Percentiles rank a stretch among this genome's conserved stretches.
Evolutionary conservation across 352 stramenopile genomes (phyloP).

Genomic region (Globisporangium apiculatum): DNA sequence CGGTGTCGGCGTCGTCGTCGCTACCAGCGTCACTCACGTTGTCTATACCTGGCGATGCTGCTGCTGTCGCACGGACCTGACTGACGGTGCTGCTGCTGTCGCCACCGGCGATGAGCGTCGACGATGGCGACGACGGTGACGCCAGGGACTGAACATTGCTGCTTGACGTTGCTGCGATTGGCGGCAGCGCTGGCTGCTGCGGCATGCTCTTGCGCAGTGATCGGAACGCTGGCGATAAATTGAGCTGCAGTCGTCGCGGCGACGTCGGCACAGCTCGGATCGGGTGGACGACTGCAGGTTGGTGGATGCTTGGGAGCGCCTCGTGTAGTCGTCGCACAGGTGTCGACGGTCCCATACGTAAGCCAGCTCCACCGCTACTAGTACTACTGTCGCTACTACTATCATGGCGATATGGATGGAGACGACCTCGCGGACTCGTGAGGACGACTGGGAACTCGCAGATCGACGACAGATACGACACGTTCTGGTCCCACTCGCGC

Average conservation of each 20-base stretch:
- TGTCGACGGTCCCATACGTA: neutral
- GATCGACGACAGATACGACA: constrained; percentile 66
- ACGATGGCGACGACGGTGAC: constrained; percentile 4
- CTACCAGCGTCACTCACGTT: neutral
- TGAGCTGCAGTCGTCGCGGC: constrained; percentile 40
- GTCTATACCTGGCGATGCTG: no score
- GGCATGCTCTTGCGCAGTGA: constrained; percentile 65
- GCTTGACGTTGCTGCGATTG: constrained; percentile 25
- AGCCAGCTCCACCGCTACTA: neutral
- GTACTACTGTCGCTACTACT: neutral
- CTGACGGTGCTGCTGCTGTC: neutral
- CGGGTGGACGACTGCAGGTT: constrained; percentile 24
- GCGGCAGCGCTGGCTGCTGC: constrained; percentile 52
- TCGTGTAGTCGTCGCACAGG: constrained; percentile 2
- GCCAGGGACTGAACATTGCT: neutral
- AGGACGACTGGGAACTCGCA: constrained; percentile 41
- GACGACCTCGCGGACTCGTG: constrained; percentile 12
- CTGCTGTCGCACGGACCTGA: neutral
- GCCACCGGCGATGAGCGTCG: neutral
- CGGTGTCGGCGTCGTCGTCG: neutral
- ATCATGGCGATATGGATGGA: neutral
- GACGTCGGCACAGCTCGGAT: constrained; percentile 56
- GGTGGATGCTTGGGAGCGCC: constrained; percentile 21
- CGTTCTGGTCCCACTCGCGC: constrained; percentile 61
- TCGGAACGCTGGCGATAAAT: constrained; percentile 50